Base-by-base conservation (phyloP, 352 stramenopile species). In the Phytophthora pinifolia region DNA sequence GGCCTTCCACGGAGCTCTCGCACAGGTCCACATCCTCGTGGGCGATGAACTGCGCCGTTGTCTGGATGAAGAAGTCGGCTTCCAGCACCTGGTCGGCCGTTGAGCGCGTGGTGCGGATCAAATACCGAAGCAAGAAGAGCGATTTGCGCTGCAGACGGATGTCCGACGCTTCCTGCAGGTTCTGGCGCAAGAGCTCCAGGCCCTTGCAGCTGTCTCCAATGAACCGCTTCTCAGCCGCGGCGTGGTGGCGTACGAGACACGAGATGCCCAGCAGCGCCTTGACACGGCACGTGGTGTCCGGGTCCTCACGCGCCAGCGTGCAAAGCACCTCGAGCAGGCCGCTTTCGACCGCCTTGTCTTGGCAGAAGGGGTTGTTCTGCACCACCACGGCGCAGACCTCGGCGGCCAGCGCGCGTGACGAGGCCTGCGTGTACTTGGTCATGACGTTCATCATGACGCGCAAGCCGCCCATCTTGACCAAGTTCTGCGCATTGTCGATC, bases 401-500 rank as follows among this genome's bases (percentile, higher is more conserved):
- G 1, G 82, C 83, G 0, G 85, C 85, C 18, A 89, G 49, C 9
- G 83, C 79, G 14, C 85, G 77, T 14, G 80, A 83, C 6, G 70
- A 76, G 0, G 69, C 58, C 18, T 71, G 76, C 18, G 65, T 45
- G 54, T 86, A 79, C 45, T 77, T 60, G 13, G 81, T 45, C 41
- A 95, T 85, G 25, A 92, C 68, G 25, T 72, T 72, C 0, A 69
- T 74, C 45, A 93, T 67, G 38, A 84, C 72, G 1, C 57, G 54
- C 15, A 95, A 57, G 1, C 83, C 85, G 14, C 85, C 67, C 76
- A 89, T 89, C 69, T 95, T 95, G 59, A 84, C 70, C 37, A 95
- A 92, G 71, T 92, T 93, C 68, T 89, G 86, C 30, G 85, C 83
- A 32, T 90, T 93, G 70, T 95, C 85, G 44, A 95, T 89, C 70